Evolutionary conservation across 108 stramenopile genomes (phyloP).

Genomic region (Nitzschia inconspicua): DNA sequence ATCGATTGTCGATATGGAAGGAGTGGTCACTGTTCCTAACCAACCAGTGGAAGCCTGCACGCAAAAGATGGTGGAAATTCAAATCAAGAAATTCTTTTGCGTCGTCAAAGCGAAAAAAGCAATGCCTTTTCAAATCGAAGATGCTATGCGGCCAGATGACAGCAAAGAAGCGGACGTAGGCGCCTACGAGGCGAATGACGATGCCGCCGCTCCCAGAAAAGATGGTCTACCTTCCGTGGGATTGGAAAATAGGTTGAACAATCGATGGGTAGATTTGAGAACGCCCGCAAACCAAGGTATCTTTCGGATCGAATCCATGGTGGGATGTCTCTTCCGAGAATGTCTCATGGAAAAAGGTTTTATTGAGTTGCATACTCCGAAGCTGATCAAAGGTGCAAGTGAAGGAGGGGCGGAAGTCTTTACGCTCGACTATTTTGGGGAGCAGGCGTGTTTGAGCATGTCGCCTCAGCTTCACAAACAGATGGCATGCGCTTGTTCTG

Average conservation of each 20-base stretch:
- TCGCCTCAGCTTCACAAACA: slow-evolving; percentile 99
- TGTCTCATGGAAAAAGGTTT: slow-evolving; percentile 87
- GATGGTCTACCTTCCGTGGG: slow-evolving; percentile 77
- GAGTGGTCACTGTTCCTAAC: slow-evolving; percentile 72
- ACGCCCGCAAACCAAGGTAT: slow-evolving; percentile 99
- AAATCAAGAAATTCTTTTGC: slow-evolving; percentile 81
- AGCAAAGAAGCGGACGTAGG: slow-evolving; percentile 82
- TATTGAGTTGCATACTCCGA: slow-evolving; percentile 97
- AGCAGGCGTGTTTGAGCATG: slow-evolving; percentile 96
- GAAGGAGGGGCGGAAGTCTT: slow-evolving; percentile 98
- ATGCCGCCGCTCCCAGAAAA: slow-evolving; percentile 60
- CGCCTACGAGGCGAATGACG: slow-evolving; percentile 58
- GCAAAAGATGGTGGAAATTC: slow-evolving; percentile 92
- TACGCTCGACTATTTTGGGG: slow-evolving; percentile 94
- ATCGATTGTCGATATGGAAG: slow-evolving; percentile 93
- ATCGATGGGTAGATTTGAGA: slow-evolving; percentile 97
- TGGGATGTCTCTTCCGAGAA: slow-evolving; percentile 94
- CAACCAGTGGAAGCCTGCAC: slow-evolving; percentile 89
- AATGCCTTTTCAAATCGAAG: slow-evolving; percentile 96
- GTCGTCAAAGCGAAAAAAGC: slow-evolving; percentile 81
- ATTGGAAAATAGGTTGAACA: slow-evolving; percentile 90
- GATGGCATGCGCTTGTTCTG: slow-evolving; percentile 96
- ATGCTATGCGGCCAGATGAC: slow-evolving; percentile 92
- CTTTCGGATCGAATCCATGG: slow-evolving; percentile 94
- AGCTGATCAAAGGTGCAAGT: slow-evolving; percentile 95